Percentiles rank a stretch among this genome's conserved stretches.
These are phyloP conservation scores for Alternaria metachromatica DNA, from an alignment of 2,329 filamentous ascomycete genomes.

Conservation along the genomic window DNA sequence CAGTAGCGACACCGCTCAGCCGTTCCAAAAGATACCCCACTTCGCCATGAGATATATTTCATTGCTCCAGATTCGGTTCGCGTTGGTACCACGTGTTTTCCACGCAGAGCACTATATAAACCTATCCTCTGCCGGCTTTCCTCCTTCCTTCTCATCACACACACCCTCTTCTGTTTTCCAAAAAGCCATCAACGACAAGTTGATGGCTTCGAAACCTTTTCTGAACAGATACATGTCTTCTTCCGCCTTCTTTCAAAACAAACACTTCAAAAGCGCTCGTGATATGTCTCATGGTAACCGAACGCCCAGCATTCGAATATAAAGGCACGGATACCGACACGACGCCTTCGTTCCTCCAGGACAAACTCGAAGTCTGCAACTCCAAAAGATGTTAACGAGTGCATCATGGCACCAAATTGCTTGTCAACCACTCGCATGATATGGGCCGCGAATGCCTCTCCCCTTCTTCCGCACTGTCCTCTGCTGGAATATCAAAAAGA, in stretches of 20 bases:
- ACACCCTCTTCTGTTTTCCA: not conserved
- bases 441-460: accelerated
- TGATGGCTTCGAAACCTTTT: not conserved
- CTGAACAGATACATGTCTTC: not conserved
- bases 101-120: not conserved
- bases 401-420: not conserved
- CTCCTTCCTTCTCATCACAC: not conserved
- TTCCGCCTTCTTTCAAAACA: not conserved
- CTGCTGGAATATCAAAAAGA: not conserved
- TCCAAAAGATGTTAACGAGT: not conserved
- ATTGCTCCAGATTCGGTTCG: not conserved
- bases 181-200: accelerated
- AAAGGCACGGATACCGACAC: not conserved
- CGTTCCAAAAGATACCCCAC: not conserved
- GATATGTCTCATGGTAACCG: not conserved
- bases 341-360: not conserved
- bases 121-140: too few species aligned
- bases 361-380: not conserved
- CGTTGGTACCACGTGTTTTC: accelerated
- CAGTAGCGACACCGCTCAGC: not conserved
- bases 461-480: not conserved
- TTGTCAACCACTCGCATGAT: not conserved
- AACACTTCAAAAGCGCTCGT: not conserved
- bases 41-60: not conserved
- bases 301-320: not conserved